These are phyloP conservation scores for Pouteria glomerata DNA, from an alignment of 148 eudicot species.

Conservation along the genomic window DNA sequence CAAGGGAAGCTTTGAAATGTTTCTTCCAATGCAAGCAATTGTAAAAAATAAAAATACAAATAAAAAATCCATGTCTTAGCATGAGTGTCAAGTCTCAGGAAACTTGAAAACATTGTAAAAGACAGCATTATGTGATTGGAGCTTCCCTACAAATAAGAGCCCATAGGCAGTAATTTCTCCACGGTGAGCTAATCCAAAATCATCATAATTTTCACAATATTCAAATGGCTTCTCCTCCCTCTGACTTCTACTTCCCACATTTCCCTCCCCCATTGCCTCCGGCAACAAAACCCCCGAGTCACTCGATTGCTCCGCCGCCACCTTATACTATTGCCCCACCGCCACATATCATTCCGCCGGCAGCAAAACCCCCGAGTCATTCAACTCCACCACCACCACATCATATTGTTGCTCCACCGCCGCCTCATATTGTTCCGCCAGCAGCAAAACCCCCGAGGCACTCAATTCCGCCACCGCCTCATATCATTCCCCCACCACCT, in stretches of 20 bases:
- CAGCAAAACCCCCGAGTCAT: no score
- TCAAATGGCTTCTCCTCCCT: constrained; percentile 17
- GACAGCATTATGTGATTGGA: neutral
- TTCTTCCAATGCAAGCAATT: constrained; percentile 45
- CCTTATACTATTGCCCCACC: constrained; percentile 9
- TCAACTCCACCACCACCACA: no score
- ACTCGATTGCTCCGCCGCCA: constrained; percentile 17
- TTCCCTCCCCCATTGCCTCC: constrained; percentile 35
- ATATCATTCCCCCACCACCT: constrained; percentile 25
- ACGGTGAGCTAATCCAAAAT: neutral
- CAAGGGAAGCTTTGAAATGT: constrained; percentile 16
- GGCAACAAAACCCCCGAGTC: constrained; percentile 17
- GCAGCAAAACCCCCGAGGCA: neutral
- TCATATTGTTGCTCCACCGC: no score
- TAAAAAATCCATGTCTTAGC: constrained; percentile 37
- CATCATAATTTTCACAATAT: constrained; percentile 9
- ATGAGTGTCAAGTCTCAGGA: constrained; percentile 54
- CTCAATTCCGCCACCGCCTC: constrained; percentile 28
- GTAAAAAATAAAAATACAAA: constrained; percentile 36
- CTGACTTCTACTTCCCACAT: constrained; percentile 20
- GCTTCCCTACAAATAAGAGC: constrained; percentile 25
- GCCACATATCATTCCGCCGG: no score
- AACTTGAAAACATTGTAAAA: constrained; percentile 45
- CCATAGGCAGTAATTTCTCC: neutral
- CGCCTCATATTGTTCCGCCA: no score